These are phyloP conservation scores for Fusarium annulatum DNA, from an alignment of 2,329 filamentous ascomycete genomes.

Conservation along the genomic window DNA sequence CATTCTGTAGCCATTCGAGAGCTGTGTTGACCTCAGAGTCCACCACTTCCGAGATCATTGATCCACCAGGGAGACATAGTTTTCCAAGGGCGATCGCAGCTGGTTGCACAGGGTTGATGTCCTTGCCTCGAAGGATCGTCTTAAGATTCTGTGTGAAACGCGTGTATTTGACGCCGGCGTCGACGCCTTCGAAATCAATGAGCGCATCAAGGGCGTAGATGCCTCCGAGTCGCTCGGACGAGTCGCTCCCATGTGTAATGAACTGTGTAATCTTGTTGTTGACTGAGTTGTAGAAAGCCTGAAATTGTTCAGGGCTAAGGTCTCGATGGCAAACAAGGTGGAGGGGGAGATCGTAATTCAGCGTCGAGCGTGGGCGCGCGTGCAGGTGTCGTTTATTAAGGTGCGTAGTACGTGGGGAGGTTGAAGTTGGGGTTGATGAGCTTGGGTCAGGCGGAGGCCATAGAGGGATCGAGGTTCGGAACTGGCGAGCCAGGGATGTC, in stretches of 20 bases:
- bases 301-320: conserved; percentile 82
- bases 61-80: conserved; percentile 90
- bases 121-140: conserved; percentile 87
- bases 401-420: conserved; percentile 42
- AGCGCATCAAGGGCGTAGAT: conserved; percentile 92
- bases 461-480: conserved; percentile 38
- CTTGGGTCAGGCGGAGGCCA: conserved; percentile 41
- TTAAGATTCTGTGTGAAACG: conserved; percentile 93
- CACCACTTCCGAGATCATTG: conserved; percentile 93
- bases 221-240: conserved; percentile 88
- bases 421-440: conserved; percentile 38
- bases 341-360: conserved; percentile 14
- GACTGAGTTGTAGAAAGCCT: conserved; percentile 65
- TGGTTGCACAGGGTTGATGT: conserved; percentile 88
- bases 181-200: conserved; percentile 96
- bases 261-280: conserved; percentile 70
- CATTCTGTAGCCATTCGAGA: conserved; percentile 95
- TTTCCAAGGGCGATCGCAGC: conserved; percentile 91
- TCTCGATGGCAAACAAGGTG: conserved; percentile 69
- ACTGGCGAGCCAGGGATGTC: conserved; percentile 31
- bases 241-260: conserved; percentile 86
- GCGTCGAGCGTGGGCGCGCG: conserved; percentile 25
- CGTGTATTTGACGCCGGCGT: conserved; percentile 92
- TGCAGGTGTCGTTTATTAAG: conserved; percentile 25
- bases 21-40: conserved; percentile 97